These are phyloP conservation scores for Metschnikowia koreensis DNA, from an alignment of 805 yeast species.

Conservation along the genomic window DNA sequence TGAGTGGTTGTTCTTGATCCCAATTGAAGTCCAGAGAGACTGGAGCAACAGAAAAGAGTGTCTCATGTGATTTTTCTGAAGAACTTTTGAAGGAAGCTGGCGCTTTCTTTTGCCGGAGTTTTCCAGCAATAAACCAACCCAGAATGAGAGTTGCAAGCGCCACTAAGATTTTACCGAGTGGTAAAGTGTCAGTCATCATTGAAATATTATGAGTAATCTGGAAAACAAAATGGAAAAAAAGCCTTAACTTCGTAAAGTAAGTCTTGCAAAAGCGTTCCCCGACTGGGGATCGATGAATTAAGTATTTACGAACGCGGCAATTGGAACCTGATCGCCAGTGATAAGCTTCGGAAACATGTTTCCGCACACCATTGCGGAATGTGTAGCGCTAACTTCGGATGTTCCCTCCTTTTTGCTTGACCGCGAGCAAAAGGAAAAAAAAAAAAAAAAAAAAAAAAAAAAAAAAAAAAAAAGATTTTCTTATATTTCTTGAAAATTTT, in stretches of 20 bases:
- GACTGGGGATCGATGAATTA: neutral
- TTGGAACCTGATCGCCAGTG: neutral
- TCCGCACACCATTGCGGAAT: neutral
- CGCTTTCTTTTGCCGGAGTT: neutral
- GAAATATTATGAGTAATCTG: too few relatives aligned
- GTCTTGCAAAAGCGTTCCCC: too few relatives aligned
- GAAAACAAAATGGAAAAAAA: neutral
- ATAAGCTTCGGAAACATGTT: slow-evolving; percentile 2
- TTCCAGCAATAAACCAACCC: slow-evolving; percentile 1
- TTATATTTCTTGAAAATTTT: too few relatives aligned
- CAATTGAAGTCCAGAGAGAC: slow-evolving; percentile 15
- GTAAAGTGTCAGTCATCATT: neutral
- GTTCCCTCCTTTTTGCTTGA: neutral
- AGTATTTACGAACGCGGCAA: neutral
- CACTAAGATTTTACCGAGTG: neutral
- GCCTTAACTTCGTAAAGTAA: neutral
- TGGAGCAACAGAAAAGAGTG: slow-evolving; percentile 8
- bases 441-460: too few relatives aligned
- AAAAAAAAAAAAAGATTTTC: too few relatives aligned
- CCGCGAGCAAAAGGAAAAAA: too few relatives aligned
- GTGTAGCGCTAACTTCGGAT: neutral
- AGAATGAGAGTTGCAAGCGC: neutral
- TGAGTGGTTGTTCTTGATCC: slow-evolving; percentile 16
- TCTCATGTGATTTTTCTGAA: neutral
- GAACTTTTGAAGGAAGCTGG: neutral